Percentiles rank a stretch among this genome's conserved stretches.
Conservation (phyloP, 2,329 filamentous ascomycete genomes). For the Hymenoscyphus fraxineus region DNA sequence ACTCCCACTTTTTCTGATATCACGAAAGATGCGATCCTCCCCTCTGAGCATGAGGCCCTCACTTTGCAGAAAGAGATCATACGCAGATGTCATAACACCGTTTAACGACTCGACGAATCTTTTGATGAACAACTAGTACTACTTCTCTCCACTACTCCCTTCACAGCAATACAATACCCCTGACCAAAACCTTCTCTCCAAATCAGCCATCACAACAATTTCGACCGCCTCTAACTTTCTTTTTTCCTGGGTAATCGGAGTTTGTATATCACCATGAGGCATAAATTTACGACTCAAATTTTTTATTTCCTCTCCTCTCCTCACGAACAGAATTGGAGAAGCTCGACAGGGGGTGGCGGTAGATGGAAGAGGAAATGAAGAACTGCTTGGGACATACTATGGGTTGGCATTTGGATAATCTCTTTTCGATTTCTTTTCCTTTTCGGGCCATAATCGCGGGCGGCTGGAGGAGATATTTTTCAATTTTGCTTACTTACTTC, state of each 20-base stretch:
- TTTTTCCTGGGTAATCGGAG: neutral
- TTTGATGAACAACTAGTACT: neutral
- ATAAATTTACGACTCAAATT: neutral
- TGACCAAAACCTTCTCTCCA: neutral
- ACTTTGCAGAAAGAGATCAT: neutral
- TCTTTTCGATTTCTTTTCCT: neutral
- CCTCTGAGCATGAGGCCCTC: neutral
- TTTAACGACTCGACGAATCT: slow-evolving; percentile 3
- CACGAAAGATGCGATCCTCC: slow-evolving; percentile 4
- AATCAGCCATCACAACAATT: neutral
- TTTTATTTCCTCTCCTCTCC: neutral
- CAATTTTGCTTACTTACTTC: too few relatives aligned
- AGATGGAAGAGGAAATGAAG: neutral
- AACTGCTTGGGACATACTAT: neutral
- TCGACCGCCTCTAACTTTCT: neutral
- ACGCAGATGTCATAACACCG: neutral
- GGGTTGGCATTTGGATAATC: neutral
- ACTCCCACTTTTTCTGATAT: neutral
- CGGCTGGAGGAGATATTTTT: neutral
- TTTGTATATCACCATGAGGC: slow-evolving; percentile 2
- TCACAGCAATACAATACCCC: neutral
- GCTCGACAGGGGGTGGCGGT: neutral
- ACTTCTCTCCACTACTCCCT: neutral
- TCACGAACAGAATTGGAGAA: neutral
- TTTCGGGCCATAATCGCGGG: neutral